Percentiles rank a stretch among this genome's conserved stretches.
phyloP scores from a whole-genome alignment of 2,329 filamentous ascomycete species.

The Cercospora sp. region DNA sequence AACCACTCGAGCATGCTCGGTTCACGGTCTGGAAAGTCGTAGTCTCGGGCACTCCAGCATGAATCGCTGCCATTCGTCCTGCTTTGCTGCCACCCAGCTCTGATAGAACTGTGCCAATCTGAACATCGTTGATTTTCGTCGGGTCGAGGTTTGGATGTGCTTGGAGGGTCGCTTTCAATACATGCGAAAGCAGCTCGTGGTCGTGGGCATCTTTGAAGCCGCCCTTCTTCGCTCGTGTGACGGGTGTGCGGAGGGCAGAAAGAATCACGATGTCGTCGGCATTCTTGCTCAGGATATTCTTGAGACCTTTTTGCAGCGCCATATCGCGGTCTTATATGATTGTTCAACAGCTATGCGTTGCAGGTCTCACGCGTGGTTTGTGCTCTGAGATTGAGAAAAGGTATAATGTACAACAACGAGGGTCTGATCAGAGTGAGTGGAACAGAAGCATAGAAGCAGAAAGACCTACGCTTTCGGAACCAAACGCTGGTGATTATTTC shows the following conservation, averaged over 20 bases:
- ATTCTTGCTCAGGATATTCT: conserved; percentile 73
- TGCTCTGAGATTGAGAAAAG: background rate
- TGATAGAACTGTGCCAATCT: conserved; percentile 83
- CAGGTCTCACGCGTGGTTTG: background rate
- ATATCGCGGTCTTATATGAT: background rate
- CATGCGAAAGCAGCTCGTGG: conserved; percentile 76
- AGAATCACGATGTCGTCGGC: conserved; percentile 84
- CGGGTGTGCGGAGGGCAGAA: conserved; percentile 83
- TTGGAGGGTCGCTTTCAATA: conserved; percentile 66
- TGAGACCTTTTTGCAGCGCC: conserved; percentile 58
- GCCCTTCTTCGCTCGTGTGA: conserved; percentile 81
- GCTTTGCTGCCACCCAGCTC: conserved; percentile 90
- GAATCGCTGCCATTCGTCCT: conserved; percentile 84
- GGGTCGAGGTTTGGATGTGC: conserved; percentile 73
- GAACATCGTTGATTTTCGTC: conserved; percentile 72
- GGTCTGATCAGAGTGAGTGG: background rate
- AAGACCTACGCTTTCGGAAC: conserved; percentile 6
- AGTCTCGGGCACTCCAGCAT: conserved; percentile 71
- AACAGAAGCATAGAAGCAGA: background rate
- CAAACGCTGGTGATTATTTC: background rate
- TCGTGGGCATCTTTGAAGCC: conserved; percentile 84
- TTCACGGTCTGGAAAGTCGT: conserved; percentile 86
- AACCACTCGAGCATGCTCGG: conserved; percentile 76
- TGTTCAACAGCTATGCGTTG: background rate
- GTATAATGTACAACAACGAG: background rate